Percentiles rank a stretch among this genome's conserved stretches.
Conservation (phyloP, 2,329 filamentous ascomycete genomes). For the Xenoacremonium recifei region DNA sequence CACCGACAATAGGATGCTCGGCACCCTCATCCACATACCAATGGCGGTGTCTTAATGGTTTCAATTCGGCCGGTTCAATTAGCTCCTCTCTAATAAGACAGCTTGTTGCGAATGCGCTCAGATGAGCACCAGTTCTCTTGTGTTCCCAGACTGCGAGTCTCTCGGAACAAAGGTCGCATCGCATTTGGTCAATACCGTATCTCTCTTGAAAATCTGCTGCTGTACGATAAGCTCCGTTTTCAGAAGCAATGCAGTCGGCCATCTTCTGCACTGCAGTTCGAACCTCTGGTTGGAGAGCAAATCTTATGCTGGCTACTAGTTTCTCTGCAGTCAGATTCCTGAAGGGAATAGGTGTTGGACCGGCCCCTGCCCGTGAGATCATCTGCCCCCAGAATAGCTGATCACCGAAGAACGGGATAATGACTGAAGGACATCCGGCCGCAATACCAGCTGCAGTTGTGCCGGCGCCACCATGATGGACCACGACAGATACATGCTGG, state of each 20-base stretch:
- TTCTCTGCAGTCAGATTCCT: constrained; percentile 57
- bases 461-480: constrained; percentile 65
- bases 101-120: too few relatives aligned
- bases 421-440: constrained; percentile 59
- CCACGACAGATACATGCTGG: constrained; percentile 54
- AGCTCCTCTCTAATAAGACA: too few relatives aligned
- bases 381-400: constrained; percentile 68
- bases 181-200: constrained; percentile 51
- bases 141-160: constrained; percentile 62
- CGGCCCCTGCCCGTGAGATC: constrained; percentile 59
- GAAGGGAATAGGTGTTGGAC: constrained; percentile 56
- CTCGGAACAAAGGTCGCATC: constrained; percentile 58
- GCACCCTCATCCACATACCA: too few relatives aligned
- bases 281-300: constrained; percentile 50
- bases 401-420: constrained; percentile 66
- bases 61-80: too few relatives aligned
- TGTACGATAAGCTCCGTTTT: constrained; percentile 53
- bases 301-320: constrained; percentile 50
- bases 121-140: too few relatives aligned
- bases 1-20: too few relatives aligned
- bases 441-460: constrained; percentile 64
- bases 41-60: too few relatives aligned
- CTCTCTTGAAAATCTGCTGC: constrained; percentile 54
- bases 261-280: constrained; percentile 38
- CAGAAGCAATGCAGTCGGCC: constrained; percentile 50